Conservation (phyloP, 2,329 filamentous ascomycete species). For the Aspergillus luchuensis region DNA sequence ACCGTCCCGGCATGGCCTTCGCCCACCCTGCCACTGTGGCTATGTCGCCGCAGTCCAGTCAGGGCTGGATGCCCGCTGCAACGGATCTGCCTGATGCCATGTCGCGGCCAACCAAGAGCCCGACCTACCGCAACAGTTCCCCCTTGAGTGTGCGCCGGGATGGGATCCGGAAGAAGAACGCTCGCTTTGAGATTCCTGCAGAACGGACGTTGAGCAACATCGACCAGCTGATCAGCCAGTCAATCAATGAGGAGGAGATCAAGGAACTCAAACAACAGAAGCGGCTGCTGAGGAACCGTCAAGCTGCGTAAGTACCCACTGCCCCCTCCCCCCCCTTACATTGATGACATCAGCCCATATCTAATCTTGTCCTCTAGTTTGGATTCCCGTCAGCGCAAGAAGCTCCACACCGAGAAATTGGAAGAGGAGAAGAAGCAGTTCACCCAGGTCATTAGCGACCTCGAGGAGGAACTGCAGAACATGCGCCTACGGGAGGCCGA, state of each 20-base stretch:
- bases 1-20: constrained; percentile 55
- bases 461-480: constrained; percentile 75
- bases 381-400: constrained; percentile 95
- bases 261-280: constrained; percentile 99
- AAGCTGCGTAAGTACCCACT: constrained; percentile 77
- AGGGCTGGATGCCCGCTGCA: constrained; percentile 56
- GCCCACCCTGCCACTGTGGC: constrained; percentile 52
- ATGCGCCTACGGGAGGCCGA: constrained; percentile 64
- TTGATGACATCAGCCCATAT: constrained; percentile 15
- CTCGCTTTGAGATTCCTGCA: constrained; percentile 92
- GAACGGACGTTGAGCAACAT: constrained; percentile 94
- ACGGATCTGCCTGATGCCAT: constrained; percentile 52
- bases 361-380: constrained; percentile 58
- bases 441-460: constrained; percentile 70
- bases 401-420: constrained; percentile 94
- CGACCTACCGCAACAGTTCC: constrained; percentile 69
- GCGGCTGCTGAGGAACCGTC: constrained; percentile 87
- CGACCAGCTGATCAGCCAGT: constrained; percentile 85
- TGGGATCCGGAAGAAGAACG: constrained; percentile 98
- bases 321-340: constrained; percentile 25
- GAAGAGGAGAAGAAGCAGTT: constrained; percentile 96
- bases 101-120: constrained; percentile 63
- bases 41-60: constrained; percentile 64
- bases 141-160: constrained; percentile 74
- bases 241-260: constrained; percentile 80